These are phyloP conservation scores for Canariomyces notabilis DNA, from an alignment of 2,329 filamentous ascomycete species.

Conservation along the genomic window DNA sequence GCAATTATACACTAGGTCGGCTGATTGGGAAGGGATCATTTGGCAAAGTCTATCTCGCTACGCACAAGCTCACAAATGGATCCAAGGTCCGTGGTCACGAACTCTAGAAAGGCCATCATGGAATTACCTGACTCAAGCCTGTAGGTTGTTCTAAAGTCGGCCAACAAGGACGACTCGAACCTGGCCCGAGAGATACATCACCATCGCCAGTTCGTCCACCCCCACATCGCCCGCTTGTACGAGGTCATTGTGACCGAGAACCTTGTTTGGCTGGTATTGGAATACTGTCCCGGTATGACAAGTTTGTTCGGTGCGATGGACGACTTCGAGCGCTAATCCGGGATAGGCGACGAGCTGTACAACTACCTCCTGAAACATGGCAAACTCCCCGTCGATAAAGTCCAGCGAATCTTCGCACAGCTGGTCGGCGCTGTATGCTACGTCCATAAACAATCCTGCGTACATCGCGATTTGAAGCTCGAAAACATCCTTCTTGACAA, in stretches of 20 bases:
- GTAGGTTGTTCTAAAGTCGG: conserved; percentile 96
- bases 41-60: conserved; percentile 94
- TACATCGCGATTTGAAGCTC: conserved; percentile 93
- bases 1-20: conserved; percentile 87
- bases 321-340: conserved; percentile 18
- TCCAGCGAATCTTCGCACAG: conserved; percentile 93
- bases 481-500: conserved; percentile 97
- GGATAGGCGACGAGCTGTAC: conserved; percentile 88
- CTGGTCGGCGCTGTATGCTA: conserved; percentile 92
- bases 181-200: conserved; percentile 97
- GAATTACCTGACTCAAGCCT: not conserved
- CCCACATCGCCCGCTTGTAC: conserved; percentile 93
- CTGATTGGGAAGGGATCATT: conserved; percentile 97
- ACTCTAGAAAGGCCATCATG: not conserved
- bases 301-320: not conserved
- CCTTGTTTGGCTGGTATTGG: conserved; percentile 91
- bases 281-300: conserved; percentile 80
- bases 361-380: conserved; percentile 89
- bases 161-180: conserved; percentile 92
- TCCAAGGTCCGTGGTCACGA: conserved; percentile 72
- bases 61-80: conserved; percentile 96
- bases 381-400: conserved; percentile 75
- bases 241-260: conserved; percentile 96
- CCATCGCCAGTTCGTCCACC: conserved; percentile 94
- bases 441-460: conserved; percentile 90